Evolutionary conservation across 2,329 filamentous ascomycete genomes (phyloP).

Genomic region (Fusarium avenaceum): DNA sequence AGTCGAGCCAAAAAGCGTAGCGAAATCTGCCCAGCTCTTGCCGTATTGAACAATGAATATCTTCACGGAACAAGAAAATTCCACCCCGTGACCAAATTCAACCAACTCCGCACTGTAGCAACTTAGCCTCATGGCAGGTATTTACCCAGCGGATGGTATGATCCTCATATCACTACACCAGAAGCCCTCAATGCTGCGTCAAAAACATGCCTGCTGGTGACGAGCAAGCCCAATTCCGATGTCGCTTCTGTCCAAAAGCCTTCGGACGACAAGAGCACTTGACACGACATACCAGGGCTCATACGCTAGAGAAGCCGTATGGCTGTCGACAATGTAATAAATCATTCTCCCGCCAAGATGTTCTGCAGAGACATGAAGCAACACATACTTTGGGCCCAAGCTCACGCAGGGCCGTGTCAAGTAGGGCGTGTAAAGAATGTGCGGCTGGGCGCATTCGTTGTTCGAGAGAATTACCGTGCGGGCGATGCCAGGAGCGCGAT

Average conservation of each 20-base stretch:
- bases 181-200: not conserved
- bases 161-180: not conserved
- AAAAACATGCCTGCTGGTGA: constrained; percentile 5
- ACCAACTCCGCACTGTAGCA: constrained; percentile 10
- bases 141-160: too few species aligned
- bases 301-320: constrained; percentile 39
- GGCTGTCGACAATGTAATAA: constrained; percentile 28
- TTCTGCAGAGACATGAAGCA: constrained; percentile 27
- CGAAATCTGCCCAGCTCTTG: too few species aligned
- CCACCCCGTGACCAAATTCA: constrained; percentile 5
- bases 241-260: constrained; percentile 6
- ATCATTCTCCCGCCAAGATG: constrained; percentile 34
- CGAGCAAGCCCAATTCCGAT: constrained; percentile 6
- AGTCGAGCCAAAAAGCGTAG: too few species aligned
- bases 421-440: constrained; percentile 35
- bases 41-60: not conserved
- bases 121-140: not conserved
- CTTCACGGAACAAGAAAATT: constrained; percentile 12
- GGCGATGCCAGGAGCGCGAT: constrained; percentile 17
- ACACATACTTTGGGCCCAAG: constrained; percentile 13
- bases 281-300: constrained; percentile 30
- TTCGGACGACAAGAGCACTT: constrained; percentile 37
- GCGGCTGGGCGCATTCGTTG: constrained; percentile 34
- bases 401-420: not conserved
- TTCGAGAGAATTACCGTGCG: constrained; percentile 32